Evolutionary conservation across 164 flowering plant species (phyloP), one percentile per base, ranked within the genome.

Genomic region (Vitis riparia): DNA sequence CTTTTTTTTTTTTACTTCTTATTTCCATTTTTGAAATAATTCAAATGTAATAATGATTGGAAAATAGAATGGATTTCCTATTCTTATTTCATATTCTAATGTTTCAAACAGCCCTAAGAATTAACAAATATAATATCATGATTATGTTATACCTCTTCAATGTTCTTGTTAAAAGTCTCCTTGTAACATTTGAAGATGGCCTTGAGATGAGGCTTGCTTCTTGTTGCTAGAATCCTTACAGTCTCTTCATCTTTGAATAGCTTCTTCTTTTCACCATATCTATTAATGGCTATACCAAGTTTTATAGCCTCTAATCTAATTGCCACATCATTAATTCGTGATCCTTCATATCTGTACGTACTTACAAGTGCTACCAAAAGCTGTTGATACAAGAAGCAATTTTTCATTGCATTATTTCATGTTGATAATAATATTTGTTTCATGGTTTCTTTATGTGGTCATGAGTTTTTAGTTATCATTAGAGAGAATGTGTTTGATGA

Each of bases 321-420:
- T 10, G 53, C 53, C 13, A 82, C 86, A 15, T 87, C 90, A 15
- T 79, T 75, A 8, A 88, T 77, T 53, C 68, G 60, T 44, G 85
- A 62, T 32, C 97, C 97, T 75, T 91, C 92, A 11, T 91, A 91
- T 8, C 97, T 76, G 49, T 89, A 91, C 2, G 97, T 78, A 62
- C 97, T 91, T 70, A 88, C 86, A 2, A 89, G 77, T 52, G 87
- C 90, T 47, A 89, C 89, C 82, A 91, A 71, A 7, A 91, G 85
- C 94, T 91, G 87, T 15, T 68, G 71, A 47, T 30, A 55, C 49
- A 70, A 32, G 1, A 23, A 23, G 23, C 1, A 1, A 23, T 23
- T 23, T 23, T 23, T 23, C 23, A 23, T 23, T 23, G 1, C 23
- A 23, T 23, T 23, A 23, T 23, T 23, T 23, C 23, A 23, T 23